Percentiles rank a stretch among this genome's conserved stretches.
Conservation (phyloP, 257 asterid species). For the Oldenlandia corymbosa region DNA sequence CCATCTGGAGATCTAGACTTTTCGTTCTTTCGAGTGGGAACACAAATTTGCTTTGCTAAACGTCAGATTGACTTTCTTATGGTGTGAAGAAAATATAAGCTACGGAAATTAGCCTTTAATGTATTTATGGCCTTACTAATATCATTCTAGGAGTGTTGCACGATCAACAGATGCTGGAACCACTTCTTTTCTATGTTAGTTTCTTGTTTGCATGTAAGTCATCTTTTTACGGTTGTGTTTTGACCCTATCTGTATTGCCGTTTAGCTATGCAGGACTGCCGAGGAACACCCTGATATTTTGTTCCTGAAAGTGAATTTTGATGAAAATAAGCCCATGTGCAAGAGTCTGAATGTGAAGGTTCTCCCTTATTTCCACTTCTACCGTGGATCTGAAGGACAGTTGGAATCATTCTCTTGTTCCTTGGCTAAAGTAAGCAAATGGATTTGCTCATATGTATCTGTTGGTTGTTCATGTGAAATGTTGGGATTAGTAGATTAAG, state of each 20-base stretch:
- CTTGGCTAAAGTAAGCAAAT: conserved; percentile 69
- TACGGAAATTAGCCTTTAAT: not conserved
- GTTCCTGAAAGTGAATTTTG: conserved; percentile 85
- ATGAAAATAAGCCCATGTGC: conserved; percentile 88
- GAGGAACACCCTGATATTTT: conserved; percentile 61
- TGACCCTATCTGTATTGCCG: conserved; percentile 7
- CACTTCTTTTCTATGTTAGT: not conserved
- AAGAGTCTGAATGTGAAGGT: conserved; percentile 84
- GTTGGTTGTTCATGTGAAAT: not conserved
- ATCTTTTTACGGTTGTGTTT: not conserved
- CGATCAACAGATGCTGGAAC: not conserved
- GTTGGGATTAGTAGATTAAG: not conserved
- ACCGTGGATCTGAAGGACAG: conserved; percentile 93
- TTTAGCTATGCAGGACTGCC: conserved; percentile 80
- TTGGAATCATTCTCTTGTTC: conserved; percentile 92
- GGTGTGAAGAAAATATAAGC: not conserved
- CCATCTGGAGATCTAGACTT: not conserved
- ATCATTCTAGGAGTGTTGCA: not conserved
- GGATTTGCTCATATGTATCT: not conserved
- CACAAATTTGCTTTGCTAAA: not conserved
- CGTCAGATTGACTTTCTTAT: not conserved
- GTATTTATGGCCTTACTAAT: not conserved
- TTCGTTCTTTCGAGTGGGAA: not conserved
- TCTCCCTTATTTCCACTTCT: conserved; percentile 92
- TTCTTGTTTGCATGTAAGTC: not conserved